Percentiles rank a stretch among this genome's conserved stretches.
phyloP scores from a whole-genome alignment of 2,329 filamentous ascomycete species.

The Trichoderma koningii region DNA sequence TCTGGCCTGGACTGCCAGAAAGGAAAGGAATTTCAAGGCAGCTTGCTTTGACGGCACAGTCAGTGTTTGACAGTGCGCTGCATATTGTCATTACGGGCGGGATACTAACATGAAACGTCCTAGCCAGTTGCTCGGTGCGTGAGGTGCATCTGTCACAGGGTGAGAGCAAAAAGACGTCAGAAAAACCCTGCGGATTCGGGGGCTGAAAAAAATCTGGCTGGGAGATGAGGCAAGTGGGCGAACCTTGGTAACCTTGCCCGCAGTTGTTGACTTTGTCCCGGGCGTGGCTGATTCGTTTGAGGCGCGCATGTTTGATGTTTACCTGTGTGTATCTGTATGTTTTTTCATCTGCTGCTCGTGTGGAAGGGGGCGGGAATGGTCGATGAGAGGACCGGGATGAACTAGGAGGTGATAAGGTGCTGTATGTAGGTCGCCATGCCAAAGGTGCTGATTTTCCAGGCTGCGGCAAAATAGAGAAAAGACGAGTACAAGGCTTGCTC shows the following conservation, averaged over 20 bases:
- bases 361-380: neutral
- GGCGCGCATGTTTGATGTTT: neutral
- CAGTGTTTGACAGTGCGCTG: conserved; percentile 8
- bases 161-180: neutral
- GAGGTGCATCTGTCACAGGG: conserved; percentile 6
- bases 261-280: neutral
- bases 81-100: neutral
- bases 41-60: neutral
- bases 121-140: neutral
- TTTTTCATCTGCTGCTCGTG: conserved; percentile 8
- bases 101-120: conserved; percentile 19
- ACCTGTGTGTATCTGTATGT: conserved; percentile 14
- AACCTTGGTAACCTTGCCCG: neutral
- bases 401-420: neutral
- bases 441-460: no score
- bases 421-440: no score
- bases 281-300: neutral
- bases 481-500: neutral
- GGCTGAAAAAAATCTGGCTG: neutral
- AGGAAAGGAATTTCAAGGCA: neutral
- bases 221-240: neutral
- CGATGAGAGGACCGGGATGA: neutral
- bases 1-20: neutral
- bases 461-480: neutral
- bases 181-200: neutral